Base-by-base conservation (phyloP, 1,284 basidiomycete species). In the Apiotrichum laibachii region DNA sequence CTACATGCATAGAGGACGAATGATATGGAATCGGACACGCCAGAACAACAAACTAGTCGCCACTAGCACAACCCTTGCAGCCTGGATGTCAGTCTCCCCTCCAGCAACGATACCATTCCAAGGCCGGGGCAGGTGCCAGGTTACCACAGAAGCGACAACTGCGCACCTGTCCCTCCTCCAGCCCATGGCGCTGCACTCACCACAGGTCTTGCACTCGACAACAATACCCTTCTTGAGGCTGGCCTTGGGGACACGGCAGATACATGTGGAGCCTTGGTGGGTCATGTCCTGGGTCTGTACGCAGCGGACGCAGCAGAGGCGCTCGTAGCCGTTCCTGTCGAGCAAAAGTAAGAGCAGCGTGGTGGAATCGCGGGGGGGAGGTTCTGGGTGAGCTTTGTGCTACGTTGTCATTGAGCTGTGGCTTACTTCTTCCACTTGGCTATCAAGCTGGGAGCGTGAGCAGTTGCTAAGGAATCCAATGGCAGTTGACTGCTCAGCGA, bases 241-340 rank as follows among this genome's bases (percentile, higher is more conserved):
- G 5, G 90, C 88, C 77, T 97, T 98, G 3, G 96, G 96, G 50
- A 99, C 94, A 66, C 96, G 85, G 76, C 96, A 99, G 60, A 99
- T 89, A 77, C 96, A 99, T 34, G 96, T 96, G n/a, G 93, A 96
- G 9, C 96, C 96, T 81, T 95, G 89, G 73, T 98, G 97, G 81
- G 98, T 99, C 93, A 97, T 98, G 76, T 98, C 96, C 89, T 86
- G 85, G 4, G 92, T 92, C 80, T 98, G 95, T 58, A 99, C 97
- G 79, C 96, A 99, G 51, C 96, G 83, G 51, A 98, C 81, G 74
- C 96, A 99, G 77, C 96, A 99, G 39, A 99, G 82, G 75, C 98
- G 98, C 80, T 99, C 96, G 77, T 99, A 99, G 4, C 96, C 96
- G 12, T 89, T 82, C 63, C 73, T 77, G 50, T 10, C 15, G 43